Evolutionary conservation across 345 rosid species (phyloP), one percentile per base, ranked within the genome.

Genomic region (Cardamine chenopodiifolia): DNA sequence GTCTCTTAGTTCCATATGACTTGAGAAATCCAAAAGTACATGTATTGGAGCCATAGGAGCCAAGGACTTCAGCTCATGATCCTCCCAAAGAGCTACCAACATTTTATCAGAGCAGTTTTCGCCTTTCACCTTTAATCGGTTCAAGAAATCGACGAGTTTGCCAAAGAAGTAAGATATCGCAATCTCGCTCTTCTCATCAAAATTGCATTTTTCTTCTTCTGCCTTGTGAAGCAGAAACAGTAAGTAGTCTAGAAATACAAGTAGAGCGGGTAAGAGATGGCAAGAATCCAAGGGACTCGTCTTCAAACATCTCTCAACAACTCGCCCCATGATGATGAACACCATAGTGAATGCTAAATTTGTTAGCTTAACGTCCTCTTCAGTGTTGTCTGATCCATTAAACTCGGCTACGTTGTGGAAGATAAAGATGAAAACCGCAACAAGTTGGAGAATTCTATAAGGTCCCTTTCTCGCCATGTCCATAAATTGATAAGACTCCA

Each of bases 61-160:
- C 83, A 88, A 87, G 39, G 93, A 93, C 71, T 89, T 84, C 73
- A 94, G 80, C 74, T 94, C 96, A 22, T 86, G 86, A 81, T 94
- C 97, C 82, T 91, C 98, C 97, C 98, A 94, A 9, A 91, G 85
- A 79, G 92, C 87, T 71, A 68, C 53, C 72, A 78, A 12, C 62
- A 10, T 10, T 37, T 57, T 61, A 32, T 60, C 69, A 66, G 80
- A 64, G 31, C 72, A 44, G 7, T 42, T 68, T 62, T 71, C 82
- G 32, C 54, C 61, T 34, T 62, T 74, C 49, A 35, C 20, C 44
- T 82, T 80, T 29, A 90, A 35, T 69, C 45, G 79, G 83, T 78
- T 81, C 63, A 87, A 79, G 52, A 91, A 83, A 63, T 77, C 70
- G 66, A 79, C 60, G 13, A 90, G 83, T 62, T 80, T 74, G 68